These are phyloP conservation scores for Grammothele lineata DNA, from an alignment of 768 basidiomycete genomes.

Conservation along the genomic window DNA sequence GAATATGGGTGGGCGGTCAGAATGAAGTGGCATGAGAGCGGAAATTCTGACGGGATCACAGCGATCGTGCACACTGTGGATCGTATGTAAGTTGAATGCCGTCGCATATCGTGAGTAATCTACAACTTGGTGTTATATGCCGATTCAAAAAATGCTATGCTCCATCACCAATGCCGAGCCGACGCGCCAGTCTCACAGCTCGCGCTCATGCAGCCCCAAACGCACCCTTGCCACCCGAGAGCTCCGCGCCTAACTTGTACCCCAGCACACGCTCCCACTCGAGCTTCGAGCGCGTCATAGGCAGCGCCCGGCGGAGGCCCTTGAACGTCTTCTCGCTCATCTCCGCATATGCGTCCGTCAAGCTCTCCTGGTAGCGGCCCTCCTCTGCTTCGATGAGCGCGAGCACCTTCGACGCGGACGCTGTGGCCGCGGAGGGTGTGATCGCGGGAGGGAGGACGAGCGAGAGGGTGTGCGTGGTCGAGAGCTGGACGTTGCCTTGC, in stretches of 20 bases:
- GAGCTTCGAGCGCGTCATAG: conserved; percentile 88
- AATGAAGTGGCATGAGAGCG: too few species aligned
- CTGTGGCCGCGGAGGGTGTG: conserved; percentile 42
- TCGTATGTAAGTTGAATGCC: too few species aligned
- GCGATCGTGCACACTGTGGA: too few species aligned
- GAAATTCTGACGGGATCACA: too few species aligned
- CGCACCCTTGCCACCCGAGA: conserved; percentile 60
- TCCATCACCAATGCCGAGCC: too few species aligned
- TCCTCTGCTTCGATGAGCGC: conserved; percentile 82
- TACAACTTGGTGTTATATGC: too few species aligned
- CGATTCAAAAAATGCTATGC: too few species aligned
- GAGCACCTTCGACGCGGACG: conserved; percentile 67
- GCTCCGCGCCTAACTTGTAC: conserved; percentile 74
- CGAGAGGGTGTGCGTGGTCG: conserved; percentile 64
- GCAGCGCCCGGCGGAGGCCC: conserved; percentile 83
- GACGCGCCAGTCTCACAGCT: too few species aligned
- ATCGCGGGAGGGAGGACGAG: conserved; percentile 61
- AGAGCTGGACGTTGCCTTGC: conserved; percentile 93
- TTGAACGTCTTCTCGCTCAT: conserved; percentile 95
- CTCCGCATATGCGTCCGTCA: conserved; percentile 81
- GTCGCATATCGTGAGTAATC: too few species aligned
- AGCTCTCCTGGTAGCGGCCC: conserved; percentile 67
- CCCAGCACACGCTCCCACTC: conserved; percentile 90
- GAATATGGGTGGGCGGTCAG: too few species aligned
- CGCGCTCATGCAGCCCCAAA: too few species aligned